Evolutionary conservation across 176 grass and related monocot species (phyloP), one percentile per base, ranked within the genome.

Genomic region (Chloris gayana): DNA sequence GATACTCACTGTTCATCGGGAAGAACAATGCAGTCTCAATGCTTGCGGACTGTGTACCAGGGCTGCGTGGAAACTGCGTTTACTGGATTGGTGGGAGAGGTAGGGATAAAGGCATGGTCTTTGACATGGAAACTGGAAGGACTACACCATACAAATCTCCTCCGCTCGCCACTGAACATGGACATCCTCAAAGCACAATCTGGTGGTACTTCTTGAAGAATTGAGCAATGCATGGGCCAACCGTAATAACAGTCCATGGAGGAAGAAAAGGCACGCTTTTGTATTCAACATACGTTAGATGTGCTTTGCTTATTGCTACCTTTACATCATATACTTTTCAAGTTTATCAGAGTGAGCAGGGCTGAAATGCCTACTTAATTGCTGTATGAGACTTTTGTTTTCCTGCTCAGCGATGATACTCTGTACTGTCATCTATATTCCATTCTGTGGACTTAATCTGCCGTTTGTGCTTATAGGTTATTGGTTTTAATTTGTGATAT

Each of bases 11-110:
- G 1, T 82, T 82, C 53, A 9, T 73, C 15, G 42, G 69, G 29
- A 68, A 50, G 14, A 32, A 42, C 69, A 17, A 49, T 17, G 46
- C 14, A 2, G n/a, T 33, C 29, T 32, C 59, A 45, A n/a, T 73
- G 32, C 41, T 6, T 11, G 18, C 34, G 3, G 71, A 3, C 2
- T 71, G 4, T 14, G 12, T 42, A 0, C 34, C 62, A 0, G 7
- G 62, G 63, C 9, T 67, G 19, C 46, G 29, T 14, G 13, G 32
- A 4, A 83, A 83, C 35, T 83, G 63, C 9, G 62, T 83, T 34
- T 83, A 82, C 69, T 82, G 42, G 80, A 73, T 73, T n/a, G 64
- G 34, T 67, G 12, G 41, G 17, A n/a, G 35, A 10, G 0, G 11
- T 10, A 80, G 62, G 12, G 57, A 14, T 13, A 4, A 32, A 32